These are phyloP conservation scores for Leptosphaerulina australis DNA, from an alignment of 2,329 filamentous ascomycete species.

Conservation along the genomic window DNA sequence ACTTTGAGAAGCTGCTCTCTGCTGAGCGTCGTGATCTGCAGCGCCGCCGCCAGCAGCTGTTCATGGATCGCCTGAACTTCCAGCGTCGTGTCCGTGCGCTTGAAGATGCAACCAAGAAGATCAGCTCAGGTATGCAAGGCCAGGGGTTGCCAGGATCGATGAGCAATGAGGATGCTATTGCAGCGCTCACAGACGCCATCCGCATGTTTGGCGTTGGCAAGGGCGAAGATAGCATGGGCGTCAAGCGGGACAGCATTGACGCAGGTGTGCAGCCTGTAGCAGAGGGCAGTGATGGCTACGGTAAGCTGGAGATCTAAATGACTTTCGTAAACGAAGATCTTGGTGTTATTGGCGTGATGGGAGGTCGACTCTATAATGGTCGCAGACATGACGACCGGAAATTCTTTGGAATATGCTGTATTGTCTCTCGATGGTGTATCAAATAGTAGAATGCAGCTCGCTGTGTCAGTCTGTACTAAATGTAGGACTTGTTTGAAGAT, in stretches of 20 bases:
- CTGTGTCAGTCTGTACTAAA: not conserved
- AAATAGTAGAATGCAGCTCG: not conserved
- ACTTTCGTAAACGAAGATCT: not conserved
- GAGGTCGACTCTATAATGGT: conserved; percentile 9
- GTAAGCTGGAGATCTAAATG: conserved; percentile 44
- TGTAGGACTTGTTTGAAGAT: not conserved
- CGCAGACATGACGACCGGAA: conserved; percentile 5
- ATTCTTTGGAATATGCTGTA: conserved; percentile 6
- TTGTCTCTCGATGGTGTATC: conserved; percentile 9
- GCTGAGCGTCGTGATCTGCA: conserved; percentile 93
- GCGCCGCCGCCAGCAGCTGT: conserved; percentile 87
- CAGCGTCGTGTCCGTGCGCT: conserved; percentile 84
- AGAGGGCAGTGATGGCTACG: conserved; percentile 44
- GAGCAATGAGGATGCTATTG: conserved; percentile 42
- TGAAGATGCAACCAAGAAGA: conserved; percentile 72
- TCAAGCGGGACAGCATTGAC: conserved; percentile 38
- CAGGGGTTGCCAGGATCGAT: conserved; percentile 41
- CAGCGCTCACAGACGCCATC: conserved; percentile 44
- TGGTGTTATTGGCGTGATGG: conserved; percentile 17
- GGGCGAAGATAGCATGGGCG: conserved; percentile 44
- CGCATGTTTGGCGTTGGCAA: conserved; percentile 45
- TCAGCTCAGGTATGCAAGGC: conserved; percentile 36
- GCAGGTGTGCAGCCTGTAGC: conserved; percentile 36
- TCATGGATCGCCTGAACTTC: conserved; percentile 89
- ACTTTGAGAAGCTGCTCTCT: conserved; percentile 91